These are phyloP conservation scores for Hyaloraphidium curvatum DNA, from an alignment of 192 early-diverging fungal genomes.

Conservation along the genomic window DNA sequence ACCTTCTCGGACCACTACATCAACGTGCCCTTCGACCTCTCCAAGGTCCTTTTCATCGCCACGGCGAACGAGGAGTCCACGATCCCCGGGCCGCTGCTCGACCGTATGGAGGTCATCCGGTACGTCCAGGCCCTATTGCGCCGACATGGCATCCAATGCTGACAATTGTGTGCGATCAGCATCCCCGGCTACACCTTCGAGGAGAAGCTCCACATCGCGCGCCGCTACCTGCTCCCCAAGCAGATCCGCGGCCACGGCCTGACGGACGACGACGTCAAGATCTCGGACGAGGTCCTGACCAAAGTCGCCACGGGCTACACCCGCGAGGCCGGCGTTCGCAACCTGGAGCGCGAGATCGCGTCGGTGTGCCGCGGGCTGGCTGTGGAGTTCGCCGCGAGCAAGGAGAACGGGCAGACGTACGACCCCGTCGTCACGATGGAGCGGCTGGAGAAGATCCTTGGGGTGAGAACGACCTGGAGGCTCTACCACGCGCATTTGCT, in stretches of 20 bases:
- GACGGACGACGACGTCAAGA: slow-evolving; percentile 15
- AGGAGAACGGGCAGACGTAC: slow-evolving; percentile 26
- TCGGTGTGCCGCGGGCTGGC: slow-evolving; percentile 45
- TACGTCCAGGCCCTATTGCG: slow-evolving; percentile 4
- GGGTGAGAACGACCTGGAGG: slow-evolving; percentile 15
- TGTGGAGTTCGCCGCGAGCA: slow-evolving; percentile 38
- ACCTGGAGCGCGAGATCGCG: slow-evolving; percentile 50
- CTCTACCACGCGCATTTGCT: background rate
- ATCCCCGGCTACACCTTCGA: slow-evolving; percentile 65
- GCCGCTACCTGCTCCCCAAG: slow-evolving; percentile 53
- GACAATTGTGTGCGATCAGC: slow-evolving; percentile 32
- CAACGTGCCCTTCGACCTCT: slow-evolving; percentile 23
- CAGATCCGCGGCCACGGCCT: slow-evolving; percentile 47
- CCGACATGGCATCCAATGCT: no score
- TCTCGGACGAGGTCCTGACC: slow-evolving; percentile 32
- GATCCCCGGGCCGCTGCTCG: slow-evolving; percentile 55
- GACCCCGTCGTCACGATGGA: slow-evolving; percentile 20
- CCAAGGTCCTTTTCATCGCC: slow-evolving; percentile 59
- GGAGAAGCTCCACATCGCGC: slow-evolving; percentile 62
- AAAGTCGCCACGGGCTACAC: slow-evolving; percentile 51
- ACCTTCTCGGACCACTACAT: slow-evolving; percentile 25
- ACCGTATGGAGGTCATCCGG: slow-evolving; percentile 44
- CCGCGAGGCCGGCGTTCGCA: slow-evolving; percentile 62
- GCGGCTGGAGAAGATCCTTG: slow-evolving; percentile 41
- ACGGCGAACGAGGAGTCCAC: slow-evolving; percentile 62